Evolutionary conservation across 805 yeast genomes (phyloP), one percentile per base, ranked within the genome.

Genomic region (Candida endomychidarum): DNA sequence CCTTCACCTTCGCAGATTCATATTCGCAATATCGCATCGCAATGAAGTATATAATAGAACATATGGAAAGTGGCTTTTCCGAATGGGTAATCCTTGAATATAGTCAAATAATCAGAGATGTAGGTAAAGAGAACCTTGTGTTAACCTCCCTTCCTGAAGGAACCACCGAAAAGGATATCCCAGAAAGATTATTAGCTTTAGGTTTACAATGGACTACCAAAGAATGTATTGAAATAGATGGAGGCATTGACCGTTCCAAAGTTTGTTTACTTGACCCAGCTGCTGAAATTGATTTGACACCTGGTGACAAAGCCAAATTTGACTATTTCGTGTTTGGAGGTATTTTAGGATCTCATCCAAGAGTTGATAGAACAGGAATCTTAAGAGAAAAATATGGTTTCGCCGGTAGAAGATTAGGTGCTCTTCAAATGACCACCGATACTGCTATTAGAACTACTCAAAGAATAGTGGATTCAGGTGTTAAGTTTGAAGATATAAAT

Each of bases 241-340:
- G 70, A 6, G 77, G 75, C 56, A 42, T 67, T 9, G 63, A 66
- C 28, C 63, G 65, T 32, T 51, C 74, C 6, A 70, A 78, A 31
- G 87, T 89, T 3, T 90, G 97, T 56, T 67, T 91, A 34, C 74
- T 93, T 30, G 99, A 91, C 52, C 99, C 99, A 16, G 78, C 86
- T 30, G 97, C 97, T 0, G 72, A 66, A 14, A 61, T 67, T 14
- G 96, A 87, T 45, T 72, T 91, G 46, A 70, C 65, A 4, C 96
- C 97, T 2, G 70, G 61, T 34, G 99, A 91, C 53, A 62, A 67
- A 2, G 56, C 60, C 1, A 57, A 72, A 29, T 91, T 84, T 54
- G 95, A 89, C 43, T 91, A 84, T 65, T 91, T 91, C 54, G 87
- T 93, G 8, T 91, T 93, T 62, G 99, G 99, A 5, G 99, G 99